Base-by-base conservation (phyloP, 148 eudicot genomes). In the Vaccinium corymbosum region DNA sequence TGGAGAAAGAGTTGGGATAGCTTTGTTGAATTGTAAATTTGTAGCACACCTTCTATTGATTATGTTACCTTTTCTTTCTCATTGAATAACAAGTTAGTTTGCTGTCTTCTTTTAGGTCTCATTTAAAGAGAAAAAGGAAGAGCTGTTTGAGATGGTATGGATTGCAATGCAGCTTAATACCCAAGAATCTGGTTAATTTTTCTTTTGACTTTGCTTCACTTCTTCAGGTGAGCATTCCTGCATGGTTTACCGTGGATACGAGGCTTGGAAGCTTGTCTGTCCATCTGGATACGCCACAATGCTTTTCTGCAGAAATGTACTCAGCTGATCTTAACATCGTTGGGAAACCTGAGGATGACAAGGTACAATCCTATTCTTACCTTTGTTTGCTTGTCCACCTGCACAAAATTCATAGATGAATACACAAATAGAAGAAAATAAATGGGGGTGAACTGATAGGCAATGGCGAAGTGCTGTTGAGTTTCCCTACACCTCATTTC, bases 291-390 rank as follows among this genome's bases (percentile, higher is more conserved):
- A 93, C 99, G 49, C 96, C 98, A 42, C 99, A 97, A 86, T 97
- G 99, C 92, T 97, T 97, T 91, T 92, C 97, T 25, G 99, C 99
- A 75, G 99, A 97, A 90, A 97, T 94, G 99, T 97, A 97, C 88
- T 94, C 99, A 66, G 95, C 88, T 78, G 99, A 97, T 83, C 95
- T 97, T 46, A 85, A 88, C 86, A 97, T 97, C 81, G 14, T 78
- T 53, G 98, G 92, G 83, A 94, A 94, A 89, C 92, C 98, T 52
- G 99, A 97, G 86, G 99, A 97, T 89, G 99, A 97, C 88, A 97
- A 97, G 98, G 99, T 94, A 90, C 29, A 32, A 13, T 59, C 64
- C 52, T 7, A 5, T 46, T 61, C 53, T 52, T 19, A 70, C 25
- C 22, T 64, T 64, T 64, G 71, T 55, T 79, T 32, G 16, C 25